These are phyloP conservation scores for Corynascus novoguineensis DNA, from an alignment of 495 filamentous ascomycete genomes.

Conservation along the genomic window DNA sequence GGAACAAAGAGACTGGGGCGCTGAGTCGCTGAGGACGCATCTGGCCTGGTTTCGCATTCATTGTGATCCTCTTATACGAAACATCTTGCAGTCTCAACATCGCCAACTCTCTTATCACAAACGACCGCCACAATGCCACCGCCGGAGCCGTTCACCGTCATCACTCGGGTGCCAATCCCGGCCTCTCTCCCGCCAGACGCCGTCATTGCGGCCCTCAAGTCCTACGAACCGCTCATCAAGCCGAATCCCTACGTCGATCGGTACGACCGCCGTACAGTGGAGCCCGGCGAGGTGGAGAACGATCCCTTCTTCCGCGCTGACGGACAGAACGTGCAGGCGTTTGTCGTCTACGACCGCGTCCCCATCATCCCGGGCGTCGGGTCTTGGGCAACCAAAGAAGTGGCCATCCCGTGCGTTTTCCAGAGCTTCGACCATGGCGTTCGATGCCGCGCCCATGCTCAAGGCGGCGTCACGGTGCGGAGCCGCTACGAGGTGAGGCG, in stretches of 20 bases:
- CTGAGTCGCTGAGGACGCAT: no score
- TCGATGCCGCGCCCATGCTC: slow-evolving; percentile 28
- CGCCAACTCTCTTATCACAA: neutral
- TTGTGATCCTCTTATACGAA: neutral
- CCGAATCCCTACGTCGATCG: slow-evolving; percentile 29
- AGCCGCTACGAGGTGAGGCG: slow-evolving; percentile 33
- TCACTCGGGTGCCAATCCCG: slow-evolving; percentile 35
- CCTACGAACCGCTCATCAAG: slow-evolving; percentile 35
- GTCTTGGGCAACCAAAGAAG: slow-evolving; percentile 25
- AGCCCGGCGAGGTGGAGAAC: slow-evolving; percentile 21
- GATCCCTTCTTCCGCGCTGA: slow-evolving; percentile 35
- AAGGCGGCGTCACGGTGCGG: slow-evolving; percentile 30
- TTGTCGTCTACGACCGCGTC: slow-evolving; percentile 34
- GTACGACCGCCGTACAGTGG: slow-evolving; percentile 27
- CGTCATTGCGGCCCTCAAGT: slow-evolving; percentile 29
- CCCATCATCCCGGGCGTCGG: slow-evolving; percentile 36
- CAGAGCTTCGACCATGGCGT: slow-evolving; percentile 31
- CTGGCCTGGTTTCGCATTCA: neutral
- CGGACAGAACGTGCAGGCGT: slow-evolving; percentile 26
- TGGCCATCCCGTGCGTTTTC: slow-evolving; percentile 31
- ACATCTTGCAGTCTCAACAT: neutral
- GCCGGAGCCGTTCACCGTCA: slow-evolving; percentile 21
- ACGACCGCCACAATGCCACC: slow-evolving; percentile 9
- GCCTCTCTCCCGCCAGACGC: slow-evolving; percentile 21
- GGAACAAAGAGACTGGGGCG: no score